Percentiles rank a stretch among this genome's conserved stretches.
Conservation (phyloP, 176 grass and related monocot genomes). For the Stipa capillata region DNA sequence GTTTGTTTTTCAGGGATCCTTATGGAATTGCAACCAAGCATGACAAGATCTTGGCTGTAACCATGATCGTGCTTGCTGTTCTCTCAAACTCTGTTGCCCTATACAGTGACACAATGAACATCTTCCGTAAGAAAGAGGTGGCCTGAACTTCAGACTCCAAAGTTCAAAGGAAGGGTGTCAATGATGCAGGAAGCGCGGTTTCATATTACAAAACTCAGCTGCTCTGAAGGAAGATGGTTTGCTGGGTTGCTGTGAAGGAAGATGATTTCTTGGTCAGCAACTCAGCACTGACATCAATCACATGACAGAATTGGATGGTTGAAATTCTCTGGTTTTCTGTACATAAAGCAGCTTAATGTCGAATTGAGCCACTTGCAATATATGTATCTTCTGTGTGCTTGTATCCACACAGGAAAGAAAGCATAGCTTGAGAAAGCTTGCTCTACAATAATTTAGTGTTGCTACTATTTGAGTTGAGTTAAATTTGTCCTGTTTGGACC, state of each 20-base stretch:
- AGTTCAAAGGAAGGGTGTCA: background rate
- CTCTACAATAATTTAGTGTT: constrained; percentile 27
- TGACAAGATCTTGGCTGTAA: constrained; percentile 68
- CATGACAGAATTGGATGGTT: background rate
- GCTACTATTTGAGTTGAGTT: background rate
- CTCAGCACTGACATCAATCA: background rate
- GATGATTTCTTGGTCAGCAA: background rate
- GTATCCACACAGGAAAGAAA: background rate
- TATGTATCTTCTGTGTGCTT: background rate
- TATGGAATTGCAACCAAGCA: constrained; percentile 50
- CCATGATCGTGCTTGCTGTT: constrained; percentile 81
- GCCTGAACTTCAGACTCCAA: constrained; percentile 36
- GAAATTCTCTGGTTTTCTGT: background rate
- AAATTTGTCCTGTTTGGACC: background rate
- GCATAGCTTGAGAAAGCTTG: background rate
- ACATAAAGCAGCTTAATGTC: background rate
- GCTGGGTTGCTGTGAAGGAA: background rate
- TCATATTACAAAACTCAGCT: background rate
- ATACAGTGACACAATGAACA: constrained; percentile 60
- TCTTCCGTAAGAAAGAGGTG: constrained; percentile 46
- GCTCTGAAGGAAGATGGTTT: background rate
- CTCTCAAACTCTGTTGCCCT: constrained; percentile 68
- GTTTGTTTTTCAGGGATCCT: constrained; percentile 52
- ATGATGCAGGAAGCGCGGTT: background rate
- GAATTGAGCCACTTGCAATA: constrained; percentile 26